These are phyloP conservation scores for Coemansia guatemalensis DNA, from an alignment of 192 early-diverging fungal genomes.

Conservation along the genomic window DNA sequence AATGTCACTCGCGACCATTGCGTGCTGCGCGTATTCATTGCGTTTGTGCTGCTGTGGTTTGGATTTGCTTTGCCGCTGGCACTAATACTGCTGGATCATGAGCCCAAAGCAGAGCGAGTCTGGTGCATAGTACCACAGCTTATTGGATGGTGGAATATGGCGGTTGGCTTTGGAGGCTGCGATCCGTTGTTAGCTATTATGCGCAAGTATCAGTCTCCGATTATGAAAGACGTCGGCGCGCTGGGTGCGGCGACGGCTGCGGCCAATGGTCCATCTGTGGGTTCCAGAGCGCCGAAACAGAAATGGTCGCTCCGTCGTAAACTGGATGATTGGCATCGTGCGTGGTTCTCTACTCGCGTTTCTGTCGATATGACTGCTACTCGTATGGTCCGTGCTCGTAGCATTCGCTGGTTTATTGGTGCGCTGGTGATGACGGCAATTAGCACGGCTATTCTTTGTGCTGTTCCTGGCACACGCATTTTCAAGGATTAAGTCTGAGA, in stretches of 20 bases:
- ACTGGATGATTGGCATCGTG: slow-evolving; percentile 39
- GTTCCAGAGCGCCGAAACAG: not conserved
- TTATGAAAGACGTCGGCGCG: slow-evolving; percentile 18
- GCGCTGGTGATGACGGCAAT: slow-evolving; percentile 47
- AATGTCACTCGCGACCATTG: slow-evolving; percentile 54
- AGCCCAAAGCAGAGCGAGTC: slow-evolving; percentile 33
- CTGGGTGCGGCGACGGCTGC: slow-evolving; percentile 3
- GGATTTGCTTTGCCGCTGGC: slow-evolving; percentile 51
- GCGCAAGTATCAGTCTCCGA: slow-evolving; percentile 52
- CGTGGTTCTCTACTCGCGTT: slow-evolving; percentile 44
- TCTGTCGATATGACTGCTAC: slow-evolving; percentile 51
- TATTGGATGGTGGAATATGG: slow-evolving; percentile 54
- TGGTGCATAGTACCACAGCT: slow-evolving; percentile 45
- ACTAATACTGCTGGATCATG: slow-evolving; percentile 40
- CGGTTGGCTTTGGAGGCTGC: slow-evolving; percentile 52
- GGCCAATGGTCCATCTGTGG: not conserved
- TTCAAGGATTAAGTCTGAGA: slow-evolving; percentile 25
- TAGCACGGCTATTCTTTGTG: slow-evolving; percentile 46
- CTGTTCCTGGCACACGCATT: slow-evolving; percentile 48
- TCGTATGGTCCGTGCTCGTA: slow-evolving; percentile 45
- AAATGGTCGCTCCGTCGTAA: slow-evolving; percentile 11
- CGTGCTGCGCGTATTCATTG: slow-evolving; percentile 44
- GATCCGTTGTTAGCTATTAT: slow-evolving; percentile 42
- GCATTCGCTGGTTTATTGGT: slow-evolving; percentile 51
- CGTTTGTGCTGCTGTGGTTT: slow-evolving; percentile 44